Conservation (phyloP, 2,329 filamentous ascomycete genomes). For the Curvularia lunata region DNA sequence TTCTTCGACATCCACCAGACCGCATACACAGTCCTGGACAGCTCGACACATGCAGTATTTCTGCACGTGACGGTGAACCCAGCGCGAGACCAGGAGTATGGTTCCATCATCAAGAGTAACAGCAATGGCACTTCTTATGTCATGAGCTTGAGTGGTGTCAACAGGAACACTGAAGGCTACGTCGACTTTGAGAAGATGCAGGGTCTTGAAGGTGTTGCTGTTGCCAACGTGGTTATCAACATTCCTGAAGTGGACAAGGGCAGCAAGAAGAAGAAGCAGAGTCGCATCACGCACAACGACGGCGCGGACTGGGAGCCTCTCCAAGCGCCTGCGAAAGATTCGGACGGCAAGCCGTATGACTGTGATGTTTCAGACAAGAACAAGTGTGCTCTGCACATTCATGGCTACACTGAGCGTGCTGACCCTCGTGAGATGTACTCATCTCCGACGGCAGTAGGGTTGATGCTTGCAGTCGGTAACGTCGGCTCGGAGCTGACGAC, state of each 20-base stretch:
- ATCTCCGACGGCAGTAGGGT: slow-evolving; percentile 82
- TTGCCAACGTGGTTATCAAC: slow-evolving; percentile 88
- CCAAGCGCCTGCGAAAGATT: slow-evolving; percentile 72
- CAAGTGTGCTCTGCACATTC: slow-evolving; percentile 86
- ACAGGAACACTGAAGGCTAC: slow-evolving; percentile 76
- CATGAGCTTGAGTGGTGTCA: slow-evolving; percentile 79
- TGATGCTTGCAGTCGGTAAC: slow-evolving; percentile 92
- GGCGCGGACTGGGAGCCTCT: slow-evolving; percentile 85
- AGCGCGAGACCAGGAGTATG: slow-evolving; percentile 70
- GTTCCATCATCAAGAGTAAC: slow-evolving; percentile 95
- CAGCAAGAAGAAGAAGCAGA: slow-evolving; percentile 79
- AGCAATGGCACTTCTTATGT: slow-evolving; percentile 97
- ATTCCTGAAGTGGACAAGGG: slow-evolving; percentile 66
- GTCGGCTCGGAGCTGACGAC: slow-evolving; percentile 75
- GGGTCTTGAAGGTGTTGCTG: slow-evolving; percentile 84
- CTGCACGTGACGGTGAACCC: slow-evolving; percentile 85
- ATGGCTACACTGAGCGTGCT: slow-evolving; percentile 89
- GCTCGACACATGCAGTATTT: slow-evolving; percentile 92
- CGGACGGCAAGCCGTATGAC: slow-evolving; percentile 71
- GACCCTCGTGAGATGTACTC: slow-evolving; percentile 87
- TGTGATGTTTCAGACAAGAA: slow-evolving; percentile 67
- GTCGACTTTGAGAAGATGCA: slow-evolving; percentile 97
- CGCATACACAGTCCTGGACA: slow-evolving; percentile 92
- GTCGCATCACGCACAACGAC: slow-evolving; percentile 95
- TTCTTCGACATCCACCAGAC: slow-evolving; percentile 79